A percentile compares a stretch with the other conserved stretches of the same genome.
These are phyloP conservation scores for Fraxinus cuspidata DNA, from an alignment of 257 asterid species.

Conservation along the genomic window DNA sequence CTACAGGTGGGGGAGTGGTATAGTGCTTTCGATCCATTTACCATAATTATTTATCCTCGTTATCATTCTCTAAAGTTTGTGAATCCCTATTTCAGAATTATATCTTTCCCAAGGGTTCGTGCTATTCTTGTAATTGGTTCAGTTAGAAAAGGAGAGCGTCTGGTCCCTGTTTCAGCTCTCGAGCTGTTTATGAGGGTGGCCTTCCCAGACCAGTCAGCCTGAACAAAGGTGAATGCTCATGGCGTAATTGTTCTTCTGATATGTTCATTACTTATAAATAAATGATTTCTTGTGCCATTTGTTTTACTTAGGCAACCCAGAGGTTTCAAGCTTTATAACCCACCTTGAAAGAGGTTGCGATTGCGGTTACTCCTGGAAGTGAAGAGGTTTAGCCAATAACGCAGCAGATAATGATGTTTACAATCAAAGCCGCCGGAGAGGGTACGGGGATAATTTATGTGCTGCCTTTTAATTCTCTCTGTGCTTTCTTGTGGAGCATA, in stretches of 20 bases:
- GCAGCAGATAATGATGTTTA: constrained; percentile 30
- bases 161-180: constrained; percentile 29
- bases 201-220: constrained; percentile 25
- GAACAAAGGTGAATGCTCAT: constrained; percentile 17
- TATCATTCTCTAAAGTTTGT: no score
- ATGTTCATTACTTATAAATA: no score
- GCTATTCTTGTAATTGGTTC: constrained; percentile 28
- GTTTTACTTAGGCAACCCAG: constrained; percentile 27
- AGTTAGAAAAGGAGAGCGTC: constrained; percentile 30
- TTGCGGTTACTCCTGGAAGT: constrained; percentile 38
- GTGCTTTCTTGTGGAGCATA: not conserved
- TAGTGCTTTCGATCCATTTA: not conserved
- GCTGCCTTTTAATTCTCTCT: no score
- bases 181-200: constrained; percentile 24
- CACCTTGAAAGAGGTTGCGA: constrained; percentile 35
- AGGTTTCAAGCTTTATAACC: constrained; percentile 36
- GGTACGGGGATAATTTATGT: no score
- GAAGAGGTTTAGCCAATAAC: constrained; percentile 35
- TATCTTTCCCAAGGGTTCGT: constrained; percentile 24
- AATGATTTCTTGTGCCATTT: no score
- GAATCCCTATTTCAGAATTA: constrained; percentile 13
- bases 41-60: no score
- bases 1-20: constrained; percentile 45
- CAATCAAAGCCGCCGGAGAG: constrained; percentile 35
- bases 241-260: constrained; percentile 6